These are phyloP conservation scores for Neopestalotiopsis rosae DNA, from an alignment of 2,329 filamentous ascomycete genomes.

Conservation along the genomic window DNA sequence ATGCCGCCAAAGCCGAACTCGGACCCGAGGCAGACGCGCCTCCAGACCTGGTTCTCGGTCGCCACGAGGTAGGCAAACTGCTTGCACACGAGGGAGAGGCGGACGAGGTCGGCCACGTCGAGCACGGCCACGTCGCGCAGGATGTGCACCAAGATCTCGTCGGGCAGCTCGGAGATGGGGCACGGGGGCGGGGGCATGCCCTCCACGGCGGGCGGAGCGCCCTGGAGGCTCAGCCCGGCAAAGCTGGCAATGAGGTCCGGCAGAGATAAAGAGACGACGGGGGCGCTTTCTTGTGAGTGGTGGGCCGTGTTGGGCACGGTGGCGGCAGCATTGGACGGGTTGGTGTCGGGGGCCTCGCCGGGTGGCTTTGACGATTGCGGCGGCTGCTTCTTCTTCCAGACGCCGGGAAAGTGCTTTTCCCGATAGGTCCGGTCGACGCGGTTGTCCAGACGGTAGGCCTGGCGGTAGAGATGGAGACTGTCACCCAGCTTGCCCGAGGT, in stretches of 20 bases:
- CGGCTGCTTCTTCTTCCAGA: slow-evolving; percentile 49
- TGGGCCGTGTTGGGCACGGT: slow-evolving; percentile 60
- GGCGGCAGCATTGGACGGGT: slow-evolving; percentile 49
- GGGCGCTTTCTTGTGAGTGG: slow-evolving; percentile 59
- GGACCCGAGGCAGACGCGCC: slow-evolving; percentile 69
- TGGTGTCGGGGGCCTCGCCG: slow-evolving; percentile 13
- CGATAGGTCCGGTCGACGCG: slow-evolving; percentile 86
- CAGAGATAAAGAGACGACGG: slow-evolving; percentile 50
- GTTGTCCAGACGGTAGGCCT: slow-evolving; percentile 88
- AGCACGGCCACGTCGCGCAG: slow-evolving; percentile 71
- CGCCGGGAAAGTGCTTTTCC: slow-evolving; percentile 85
- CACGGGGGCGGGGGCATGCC: slow-evolving; percentile 77
- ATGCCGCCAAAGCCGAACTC: slow-evolving; percentile 83
- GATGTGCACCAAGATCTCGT: slow-evolving; percentile 85
- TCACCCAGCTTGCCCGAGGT: slow-evolving; percentile 84
- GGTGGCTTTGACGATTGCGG: slow-evolving; percentile 12
- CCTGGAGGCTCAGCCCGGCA: slow-evolving; percentile 70
- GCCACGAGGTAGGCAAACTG: slow-evolving; percentile 83
- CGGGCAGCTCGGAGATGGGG: slow-evolving; percentile 76
- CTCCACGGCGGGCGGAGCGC: slow-evolving; percentile 71
- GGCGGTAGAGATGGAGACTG: slow-evolving; percentile 85
- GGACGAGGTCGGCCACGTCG: slow-evolving; percentile 79
- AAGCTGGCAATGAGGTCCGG: slow-evolving; percentile 80
- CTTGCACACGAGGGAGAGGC: slow-evolving; percentile 83
- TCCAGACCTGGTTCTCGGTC: slow-evolving; percentile 88